phyloP scores from a whole-genome alignment of 148 eudicot genomes.

The Heliamphora exappendiculata region DNA sequence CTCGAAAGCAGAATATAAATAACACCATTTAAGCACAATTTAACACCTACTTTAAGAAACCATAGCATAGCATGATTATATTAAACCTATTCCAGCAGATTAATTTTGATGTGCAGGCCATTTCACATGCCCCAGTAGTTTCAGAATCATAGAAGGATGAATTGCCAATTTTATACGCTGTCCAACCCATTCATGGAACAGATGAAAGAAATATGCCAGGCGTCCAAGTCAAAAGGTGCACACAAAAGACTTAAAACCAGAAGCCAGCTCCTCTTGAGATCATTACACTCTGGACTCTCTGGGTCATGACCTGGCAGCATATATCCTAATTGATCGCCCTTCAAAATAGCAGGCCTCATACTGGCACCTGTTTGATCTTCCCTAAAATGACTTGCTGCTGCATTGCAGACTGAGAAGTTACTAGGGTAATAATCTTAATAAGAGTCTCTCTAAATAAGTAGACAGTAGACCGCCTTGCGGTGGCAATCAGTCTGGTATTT shows the following conservation, averaged over 20 bases:
- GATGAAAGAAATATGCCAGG: not conserved
- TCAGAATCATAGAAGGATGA: not conserved
- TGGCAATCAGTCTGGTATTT: not conserved
- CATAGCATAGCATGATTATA: not conserved
- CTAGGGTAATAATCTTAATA: not conserved
- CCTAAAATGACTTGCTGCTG: conserved; percentile 1
- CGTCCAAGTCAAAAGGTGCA: not conserved
- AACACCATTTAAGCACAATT: not conserved
- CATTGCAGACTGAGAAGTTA: conserved; percentile 1
- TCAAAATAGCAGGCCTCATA: not conserved
- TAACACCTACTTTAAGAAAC: not conserved
- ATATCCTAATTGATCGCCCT: not conserved
- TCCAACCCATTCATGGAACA: conserved; percentile 1
- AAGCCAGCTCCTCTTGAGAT: not conserved
- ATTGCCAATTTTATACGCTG: not conserved
- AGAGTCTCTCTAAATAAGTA: not conserved
- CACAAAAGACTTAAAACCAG: not conserved
- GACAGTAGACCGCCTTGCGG: not conserved
- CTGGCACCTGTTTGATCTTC: not conserved
- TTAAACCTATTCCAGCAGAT: not conserved
- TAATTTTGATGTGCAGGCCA: not conserved
- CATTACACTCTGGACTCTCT: not conserved
- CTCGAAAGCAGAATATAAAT: not conserved
- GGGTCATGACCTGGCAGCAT: not conserved
- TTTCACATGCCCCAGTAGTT: not conserved